Percentiles rank a stretch among this genome's conserved stretches.
These are phyloP conservation scores for Hippophae tibetana DNA, from an alignment of 306 rosid genomes.

Conservation along the genomic window DNA sequence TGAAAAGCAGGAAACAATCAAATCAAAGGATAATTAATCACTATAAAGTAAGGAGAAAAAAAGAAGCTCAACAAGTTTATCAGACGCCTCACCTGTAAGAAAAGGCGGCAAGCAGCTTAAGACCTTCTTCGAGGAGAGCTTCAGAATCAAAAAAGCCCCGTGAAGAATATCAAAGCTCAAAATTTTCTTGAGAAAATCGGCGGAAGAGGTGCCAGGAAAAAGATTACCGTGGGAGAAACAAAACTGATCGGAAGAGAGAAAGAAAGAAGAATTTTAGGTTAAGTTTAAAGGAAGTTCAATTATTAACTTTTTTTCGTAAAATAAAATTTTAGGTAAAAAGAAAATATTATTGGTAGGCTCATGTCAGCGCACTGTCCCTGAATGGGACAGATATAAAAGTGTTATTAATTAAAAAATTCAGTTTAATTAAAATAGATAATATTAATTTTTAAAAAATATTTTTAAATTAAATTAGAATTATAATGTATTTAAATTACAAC, in stretches of 20 bases:
- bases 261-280: not conserved
- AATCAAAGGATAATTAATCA: not conserved
- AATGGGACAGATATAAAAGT: no score
- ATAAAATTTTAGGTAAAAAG: no score
- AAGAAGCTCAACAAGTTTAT: not conserved
- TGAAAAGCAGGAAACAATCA: not conserved
- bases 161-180: constrained; percentile 9
- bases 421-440: no score
- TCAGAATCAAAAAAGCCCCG: constrained; percentile 8
- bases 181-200: constrained; percentile 14
- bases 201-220: constrained; percentile 11
- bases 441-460: no score
- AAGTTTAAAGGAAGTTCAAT: no score
- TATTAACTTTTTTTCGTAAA: no score
- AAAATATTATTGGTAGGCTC: no score
- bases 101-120: constrained; percentile 37
- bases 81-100: constrained; percentile 30
- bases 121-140: constrained; percentile 2
- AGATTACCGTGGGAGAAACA: constrained; percentile 22
- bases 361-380: no score
- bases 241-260: constrained; percentile 8
- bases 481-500: no score
- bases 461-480: no score
- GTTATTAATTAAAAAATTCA: no score
- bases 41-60: not conserved